Evolutionary conservation across 2,329 filamentous ascomycete genomes (phyloP), one percentile per base, ranked within the genome.

Genomic region (Arthrobotrys pseudoclavata): DNA sequence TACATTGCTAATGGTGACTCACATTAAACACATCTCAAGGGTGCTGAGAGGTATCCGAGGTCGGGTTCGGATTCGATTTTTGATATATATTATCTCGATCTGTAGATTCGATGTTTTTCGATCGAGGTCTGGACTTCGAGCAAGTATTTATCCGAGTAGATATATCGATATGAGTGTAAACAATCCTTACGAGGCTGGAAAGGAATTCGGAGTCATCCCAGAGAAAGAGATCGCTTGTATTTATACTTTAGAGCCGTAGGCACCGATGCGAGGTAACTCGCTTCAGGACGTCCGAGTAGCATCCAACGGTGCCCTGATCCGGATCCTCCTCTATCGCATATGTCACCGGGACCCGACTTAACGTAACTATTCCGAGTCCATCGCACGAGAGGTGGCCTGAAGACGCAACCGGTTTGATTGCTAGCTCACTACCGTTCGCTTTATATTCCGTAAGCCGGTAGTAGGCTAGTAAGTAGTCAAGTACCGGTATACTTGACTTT

Each of bases 21-120:
- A 77, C 74, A 77, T 77, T 57, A 77, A 68, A 55, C 74, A 77
- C 74, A 77, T 77, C 7, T 31, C 34, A 20, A 15, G 42, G 18
- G 29, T 20, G 3, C 15, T 34, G n/a, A 20, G n/a, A 22, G 5
- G 29, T n/a, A 42, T 60, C 20, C 24, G 13, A 13, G 29, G 10
- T 15, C 20, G 18, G 31, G 10, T 55, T 34, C 5, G 6, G 29
- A 34, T 9, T 9, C 29, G 15, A 29, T 10, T 15, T 60, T 24
- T 42, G 18, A n/a, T 45, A 20, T 42, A n/a, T 42, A 34, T 22
- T 31, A 7, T 31, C 9, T 24, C 22, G 15, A 34, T 26, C 1
- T 4, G n/a, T 45, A 20, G 18, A 5, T 48, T 24, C 42, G 22
- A 3, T 18, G 31, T 57, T 24, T 40, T 40, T 55, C 20, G 29